Percentiles rank a stretch among this genome's conserved stretches.
These are phyloP conservation scores for Sanguinoderma infundibulare DNA, from an alignment of 1,284 basidiomycete species.

Conservation along the genomic window DNA sequence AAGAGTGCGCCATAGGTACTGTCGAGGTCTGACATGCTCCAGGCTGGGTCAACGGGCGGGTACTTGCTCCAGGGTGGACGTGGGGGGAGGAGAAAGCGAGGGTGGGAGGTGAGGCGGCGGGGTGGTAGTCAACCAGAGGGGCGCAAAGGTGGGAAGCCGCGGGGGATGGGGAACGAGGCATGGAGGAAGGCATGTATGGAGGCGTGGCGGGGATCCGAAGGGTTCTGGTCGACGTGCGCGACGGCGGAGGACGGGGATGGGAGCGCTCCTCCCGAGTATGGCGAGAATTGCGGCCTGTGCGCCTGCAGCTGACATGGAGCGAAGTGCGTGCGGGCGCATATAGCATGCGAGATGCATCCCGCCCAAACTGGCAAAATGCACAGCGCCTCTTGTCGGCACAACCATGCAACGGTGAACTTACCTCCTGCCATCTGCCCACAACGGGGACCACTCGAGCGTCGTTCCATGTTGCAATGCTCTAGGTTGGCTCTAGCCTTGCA, in stretches of 20 bases:
- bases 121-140: not conserved
- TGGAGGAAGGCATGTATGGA: conserved; percentile 11
- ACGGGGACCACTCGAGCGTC: no score
- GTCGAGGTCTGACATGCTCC: conserved; percentile 24
- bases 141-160: not conserved
- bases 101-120: not conserved
- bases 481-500: no score
- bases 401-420: not conserved
- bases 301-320: conserved; percentile 1
- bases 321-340: not conserved
- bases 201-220: conserved; percentile 4
- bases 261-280: not conserved
- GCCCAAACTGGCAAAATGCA: conserved; percentile 3
- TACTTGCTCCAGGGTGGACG: not conserved
- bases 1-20: conserved; percentile 30
- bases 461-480: no score
- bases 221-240: not conserved
- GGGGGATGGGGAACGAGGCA: conserved; percentile 9
- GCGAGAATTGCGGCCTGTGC: conserved; percentile 1
- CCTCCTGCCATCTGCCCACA: no score
- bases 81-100: not conserved
- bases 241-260: not conserved
- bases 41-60: not conserved
- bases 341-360: not conserved
- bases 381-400: conserved; percentile 2